phyloP scores from a whole-genome alignment of 768 basidiomycete species.

The Cantharellus cinnabarinus region DNA sequence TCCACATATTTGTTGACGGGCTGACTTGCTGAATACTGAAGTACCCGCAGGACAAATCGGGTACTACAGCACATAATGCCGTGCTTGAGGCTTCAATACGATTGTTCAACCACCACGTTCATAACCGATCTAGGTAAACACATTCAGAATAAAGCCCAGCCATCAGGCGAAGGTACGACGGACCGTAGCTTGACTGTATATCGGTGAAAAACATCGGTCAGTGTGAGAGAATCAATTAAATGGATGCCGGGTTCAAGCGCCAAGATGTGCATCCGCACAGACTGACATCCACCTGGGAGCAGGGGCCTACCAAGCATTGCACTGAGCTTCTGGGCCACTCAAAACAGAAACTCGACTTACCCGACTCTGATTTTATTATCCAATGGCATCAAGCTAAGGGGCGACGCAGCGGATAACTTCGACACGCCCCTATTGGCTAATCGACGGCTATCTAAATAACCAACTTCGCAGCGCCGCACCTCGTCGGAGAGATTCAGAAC shows the following conservation, averaged over 20 bases:
- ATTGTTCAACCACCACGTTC: background rate
- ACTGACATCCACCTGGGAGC: slow-evolving; percentile 64
- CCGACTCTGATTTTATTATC: slow-evolving; percentile 65
- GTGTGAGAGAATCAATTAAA: slow-evolving; percentile 43
- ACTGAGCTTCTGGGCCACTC: too few species aligned
- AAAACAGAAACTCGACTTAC: slow-evolving; percentile 21
- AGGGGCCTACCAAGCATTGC: slow-evolving; percentile 32
- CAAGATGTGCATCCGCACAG: slow-evolving; percentile 68
- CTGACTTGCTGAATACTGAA: background rate
- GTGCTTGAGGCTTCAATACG: background rate
- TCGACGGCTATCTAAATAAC: slow-evolving; percentile 28
- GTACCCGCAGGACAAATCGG: background rate
- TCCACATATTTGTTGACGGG: slow-evolving; percentile 57
- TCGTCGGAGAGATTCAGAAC: slow-evolving; percentile 65
- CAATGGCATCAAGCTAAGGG: slow-evolving; percentile 48
- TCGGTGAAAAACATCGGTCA: slow-evolving; percentile 58
- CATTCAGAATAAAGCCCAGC: background rate
- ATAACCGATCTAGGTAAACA: background rate
- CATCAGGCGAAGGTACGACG: slow-evolving; percentile 8
- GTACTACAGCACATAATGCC: background rate
- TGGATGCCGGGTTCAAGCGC: slow-evolving; percentile 67
- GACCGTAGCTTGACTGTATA: slow-evolving; percentile 57
- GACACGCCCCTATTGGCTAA: slow-evolving; percentile 1
- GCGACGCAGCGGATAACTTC: background rate
- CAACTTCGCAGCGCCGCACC: slow-evolving; percentile 60